A percentile compares a stretch with the other conserved stretches of the same genome.
These are phyloP conservation scores for Graphilbum fragrans DNA, from an alignment of 2,329 filamentous ascomycete genomes.

Conservation along the genomic window DNA sequence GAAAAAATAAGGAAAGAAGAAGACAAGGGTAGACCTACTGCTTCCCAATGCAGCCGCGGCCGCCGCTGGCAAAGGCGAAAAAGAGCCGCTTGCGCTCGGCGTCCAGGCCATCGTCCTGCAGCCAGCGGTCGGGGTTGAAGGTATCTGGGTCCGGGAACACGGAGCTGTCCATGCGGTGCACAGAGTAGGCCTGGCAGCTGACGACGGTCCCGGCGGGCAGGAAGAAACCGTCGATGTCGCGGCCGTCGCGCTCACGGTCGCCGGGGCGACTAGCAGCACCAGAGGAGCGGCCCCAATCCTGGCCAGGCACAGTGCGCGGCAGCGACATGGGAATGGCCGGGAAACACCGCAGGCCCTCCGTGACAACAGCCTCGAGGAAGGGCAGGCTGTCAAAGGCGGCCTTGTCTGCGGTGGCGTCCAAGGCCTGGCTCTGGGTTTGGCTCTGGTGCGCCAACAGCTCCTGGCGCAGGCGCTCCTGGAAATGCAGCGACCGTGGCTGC, in stretches of 20 bases:
- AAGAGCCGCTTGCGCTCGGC: slow-evolving; percentile 52
- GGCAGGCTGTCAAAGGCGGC: slow-evolving; percentile 35
- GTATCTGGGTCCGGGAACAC: slow-evolving; percentile 68
- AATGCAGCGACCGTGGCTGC: slow-evolving; percentile 35
- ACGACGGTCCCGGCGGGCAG: slow-evolving; percentile 43
- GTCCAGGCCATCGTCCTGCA: slow-evolving; percentile 55
- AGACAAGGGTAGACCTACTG: slow-evolving; percentile 39
- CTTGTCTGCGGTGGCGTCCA: too few species aligned
- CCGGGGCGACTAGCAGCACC: neutral
- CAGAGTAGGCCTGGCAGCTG: slow-evolving; percentile 48
- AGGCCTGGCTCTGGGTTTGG: slow-evolving; percentile 3
- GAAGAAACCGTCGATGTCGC: slow-evolving; percentile 41
- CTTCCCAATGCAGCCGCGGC: slow-evolving; percentile 52
- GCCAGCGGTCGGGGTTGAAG: slow-evolving; percentile 77
- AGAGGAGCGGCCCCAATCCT: slow-evolving; percentile 1
- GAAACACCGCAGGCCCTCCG: slow-evolving; percentile 49
- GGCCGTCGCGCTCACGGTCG: slow-evolving; percentile 24
- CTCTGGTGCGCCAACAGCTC: slow-evolving; percentile 34
- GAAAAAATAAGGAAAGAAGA: neutral
- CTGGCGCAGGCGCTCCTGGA: slow-evolving; percentile 38
- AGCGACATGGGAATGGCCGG: slow-evolving; percentile 56
- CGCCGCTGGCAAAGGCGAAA: slow-evolving; percentile 55
- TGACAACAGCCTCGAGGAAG: slow-evolving; percentile 51
- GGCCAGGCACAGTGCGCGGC: slow-evolving; percentile 43
- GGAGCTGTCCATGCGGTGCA: slow-evolving; percentile 45